These are phyloP conservation scores for Linnemannia schmuckeri DNA, from an alignment of 192 early-diverging fungal species.

Conservation along the genomic window DNA sequence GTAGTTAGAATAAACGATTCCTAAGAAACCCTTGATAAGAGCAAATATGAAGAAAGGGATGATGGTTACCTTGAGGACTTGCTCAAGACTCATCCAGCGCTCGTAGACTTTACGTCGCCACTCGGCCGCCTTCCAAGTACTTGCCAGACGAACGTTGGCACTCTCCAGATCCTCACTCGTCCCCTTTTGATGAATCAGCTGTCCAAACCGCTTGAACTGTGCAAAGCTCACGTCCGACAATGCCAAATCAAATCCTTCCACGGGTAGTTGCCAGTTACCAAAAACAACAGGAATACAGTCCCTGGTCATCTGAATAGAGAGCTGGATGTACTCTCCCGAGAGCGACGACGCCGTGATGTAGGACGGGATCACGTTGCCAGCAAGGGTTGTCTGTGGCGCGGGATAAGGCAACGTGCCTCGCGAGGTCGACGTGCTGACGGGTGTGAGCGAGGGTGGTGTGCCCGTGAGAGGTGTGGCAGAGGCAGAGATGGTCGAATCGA, in stretches of 20 bases:
- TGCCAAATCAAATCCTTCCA: constrained; percentile 63
- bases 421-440: constrained; percentile 43
- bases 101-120: constrained; percentile 49
- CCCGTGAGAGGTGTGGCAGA: constrained; percentile 18
- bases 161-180: constrained; percentile 27
- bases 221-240: constrained; percentile 65
- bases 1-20: not conserved
- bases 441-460: constrained; percentile 8
- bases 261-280: constrained; percentile 77
- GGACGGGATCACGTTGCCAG: constrained; percentile 64
- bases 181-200: constrained; percentile 11
- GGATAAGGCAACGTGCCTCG: constrained; percentile 30
- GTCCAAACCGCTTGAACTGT: constrained; percentile 61
- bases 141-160: not conserved
- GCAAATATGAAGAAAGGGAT: not conserved
- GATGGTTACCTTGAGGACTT: constrained; percentile 74
- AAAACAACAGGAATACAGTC: constrained; percentile 92
- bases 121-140: constrained; percentile 21
- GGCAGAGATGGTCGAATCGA: constrained; percentile 47
- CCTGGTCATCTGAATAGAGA: constrained; percentile 90
- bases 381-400: constrained; percentile 29
- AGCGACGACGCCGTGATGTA: constrained; percentile 90
- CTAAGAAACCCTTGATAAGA: too few relatives aligned
- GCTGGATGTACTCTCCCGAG: constrained; percentile 90
- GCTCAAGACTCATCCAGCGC: constrained; percentile 72